These are phyloP conservation scores for Chaetomium tenue DNA, from an alignment of 495 filamentous ascomycete species.

Conservation along the genomic window DNA sequence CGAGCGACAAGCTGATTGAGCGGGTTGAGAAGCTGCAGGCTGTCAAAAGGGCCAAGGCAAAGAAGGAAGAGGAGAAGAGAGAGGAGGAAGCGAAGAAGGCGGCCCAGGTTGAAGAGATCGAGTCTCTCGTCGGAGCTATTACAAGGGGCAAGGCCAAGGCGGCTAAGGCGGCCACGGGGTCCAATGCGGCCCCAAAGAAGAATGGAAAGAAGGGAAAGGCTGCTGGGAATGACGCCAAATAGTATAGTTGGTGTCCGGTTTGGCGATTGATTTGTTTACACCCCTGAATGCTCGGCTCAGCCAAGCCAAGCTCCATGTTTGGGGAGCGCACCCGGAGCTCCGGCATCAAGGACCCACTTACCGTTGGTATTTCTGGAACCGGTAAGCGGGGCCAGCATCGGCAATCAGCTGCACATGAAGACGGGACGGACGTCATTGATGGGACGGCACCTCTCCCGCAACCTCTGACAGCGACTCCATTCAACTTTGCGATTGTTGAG, in stretches of 20 bases:
- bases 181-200: conserved; percentile 19
- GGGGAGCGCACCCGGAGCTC: conserved; percentile 18
- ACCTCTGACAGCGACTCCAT: too few species aligned
- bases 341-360: conserved; percentile 5
- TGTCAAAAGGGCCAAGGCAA: conserved; percentile 66
- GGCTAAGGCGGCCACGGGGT: conserved; percentile 22
- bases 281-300: background rate
- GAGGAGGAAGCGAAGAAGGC: conserved; percentile 40
- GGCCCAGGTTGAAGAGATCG: conserved; percentile 46
- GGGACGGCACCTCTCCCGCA: background rate
- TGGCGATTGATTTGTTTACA: conserved; percentile 4
- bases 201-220: conserved; percentile 27
- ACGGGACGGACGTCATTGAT: conserved; percentile 24
- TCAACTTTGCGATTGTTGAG: background rate
- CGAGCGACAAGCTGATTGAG: conserved; percentile 82
- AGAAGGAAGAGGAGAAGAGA: conserved; percentile 45
- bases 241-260: background rate
- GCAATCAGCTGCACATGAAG: conserved; percentile 28
- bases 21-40: conserved; percentile 79
- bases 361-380: background rate
- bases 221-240: conserved; percentile 19
- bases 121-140: conserved; percentile 42
- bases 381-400: conserved; percentile 7
- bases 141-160: conserved; percentile 44
- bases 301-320: background rate